Evolutionary conservation across 495 filamentous ascomycete species (phyloP).

Genomic region (Lepraria neglecta): DNA sequence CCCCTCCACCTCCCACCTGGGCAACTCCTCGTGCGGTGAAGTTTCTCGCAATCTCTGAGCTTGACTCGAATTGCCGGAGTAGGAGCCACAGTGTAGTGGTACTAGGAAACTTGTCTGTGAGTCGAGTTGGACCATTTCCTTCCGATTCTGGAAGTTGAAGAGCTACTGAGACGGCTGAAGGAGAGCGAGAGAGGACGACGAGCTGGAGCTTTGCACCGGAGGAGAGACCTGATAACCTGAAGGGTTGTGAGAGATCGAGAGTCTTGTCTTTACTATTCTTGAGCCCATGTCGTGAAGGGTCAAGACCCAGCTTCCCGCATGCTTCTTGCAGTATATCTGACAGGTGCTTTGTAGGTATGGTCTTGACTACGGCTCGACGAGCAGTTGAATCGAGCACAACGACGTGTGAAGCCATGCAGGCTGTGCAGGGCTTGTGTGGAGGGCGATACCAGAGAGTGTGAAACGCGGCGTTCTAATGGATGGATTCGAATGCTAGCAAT

Average conservation of each 20-base stretch:
- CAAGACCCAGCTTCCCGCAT: constrained; percentile 68
- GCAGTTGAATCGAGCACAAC: constrained; percentile 76
- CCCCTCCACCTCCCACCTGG: constrained; percentile 46
- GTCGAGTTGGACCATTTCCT: constrained; percentile 47
- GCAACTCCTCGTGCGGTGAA: constrained; percentile 74
- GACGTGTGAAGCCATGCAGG: constrained; percentile 77
- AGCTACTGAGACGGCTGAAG: constrained; percentile 76
- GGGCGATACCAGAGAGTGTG: background rate
- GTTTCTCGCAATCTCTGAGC: constrained; percentile 51
- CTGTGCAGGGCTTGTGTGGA: background rate
- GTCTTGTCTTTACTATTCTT: constrained; percentile 70
- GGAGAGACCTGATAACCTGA: constrained; percentile 77
- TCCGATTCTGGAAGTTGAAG: constrained; percentile 71
- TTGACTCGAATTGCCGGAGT: constrained; percentile 78
- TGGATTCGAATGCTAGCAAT: background rate
- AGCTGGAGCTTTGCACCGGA: constrained; percentile 90
- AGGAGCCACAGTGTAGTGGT: constrained; percentile 81
- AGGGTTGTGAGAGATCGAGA: constrained; percentile 74
- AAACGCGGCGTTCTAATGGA: background rate
- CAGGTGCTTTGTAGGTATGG: constrained; percentile 68
- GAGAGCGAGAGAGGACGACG: constrained; percentile 72
- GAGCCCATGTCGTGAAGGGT: constrained; percentile 66
- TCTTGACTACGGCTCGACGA: constrained; percentile 70
- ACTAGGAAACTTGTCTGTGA: constrained; percentile 76
- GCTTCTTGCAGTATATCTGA: constrained; percentile 81